Evolutionary conservation across 2,329 filamentous ascomycete species (phyloP).

Genomic region (Colletotrichum sp.): DNA sequence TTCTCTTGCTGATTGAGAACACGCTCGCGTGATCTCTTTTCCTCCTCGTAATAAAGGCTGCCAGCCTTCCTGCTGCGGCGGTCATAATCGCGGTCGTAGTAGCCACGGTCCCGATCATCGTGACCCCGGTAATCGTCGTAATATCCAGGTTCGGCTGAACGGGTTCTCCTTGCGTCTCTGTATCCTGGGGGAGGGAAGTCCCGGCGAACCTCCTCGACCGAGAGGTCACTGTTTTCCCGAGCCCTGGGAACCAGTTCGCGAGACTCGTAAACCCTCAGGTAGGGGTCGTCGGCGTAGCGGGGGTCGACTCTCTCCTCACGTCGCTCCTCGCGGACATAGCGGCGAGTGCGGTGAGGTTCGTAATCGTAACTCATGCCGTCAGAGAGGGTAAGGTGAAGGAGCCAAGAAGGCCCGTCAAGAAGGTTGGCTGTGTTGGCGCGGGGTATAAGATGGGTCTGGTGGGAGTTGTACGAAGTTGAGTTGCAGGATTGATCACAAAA

Average conservation of each 20-base stretch:
- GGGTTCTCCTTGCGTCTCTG: conserved; percentile 62
- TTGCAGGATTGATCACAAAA: neutral
- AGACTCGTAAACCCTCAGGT: conserved; percentile 47
- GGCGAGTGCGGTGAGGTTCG: conserved; percentile 49
- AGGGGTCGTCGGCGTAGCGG: conserved; percentile 60
- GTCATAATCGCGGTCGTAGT: conserved; percentile 52
- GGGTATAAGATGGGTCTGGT: neutral
- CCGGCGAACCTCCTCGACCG: conserved; percentile 81
- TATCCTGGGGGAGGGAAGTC: conserved; percentile 80
- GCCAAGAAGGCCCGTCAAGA: neutral
- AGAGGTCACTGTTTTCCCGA: conserved; percentile 76
- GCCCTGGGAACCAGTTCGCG: conserved; percentile 62
- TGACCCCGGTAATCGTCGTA: conserved; percentile 56
- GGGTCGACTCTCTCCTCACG: conserved; percentile 53
- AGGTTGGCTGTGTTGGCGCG: neutral
- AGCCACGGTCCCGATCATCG: conserved; percentile 51
- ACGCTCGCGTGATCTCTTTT: conserved; percentile 51
- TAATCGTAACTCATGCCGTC: conserved; percentile 55
- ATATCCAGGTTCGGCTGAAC: conserved; percentile 66
- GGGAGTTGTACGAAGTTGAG: neutral
- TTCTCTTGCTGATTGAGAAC: conserved; percentile 68
- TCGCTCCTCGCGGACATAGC: conserved; percentile 60
- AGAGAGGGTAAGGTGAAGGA: neutral
- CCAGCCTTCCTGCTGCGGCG: conserved; percentile 56
- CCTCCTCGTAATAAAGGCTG: conserved; percentile 61